These are phyloP conservation scores for Lathyrus aphaca DNA, from an alignment of 306 rosid species.

Conservation along the genomic window DNA sequence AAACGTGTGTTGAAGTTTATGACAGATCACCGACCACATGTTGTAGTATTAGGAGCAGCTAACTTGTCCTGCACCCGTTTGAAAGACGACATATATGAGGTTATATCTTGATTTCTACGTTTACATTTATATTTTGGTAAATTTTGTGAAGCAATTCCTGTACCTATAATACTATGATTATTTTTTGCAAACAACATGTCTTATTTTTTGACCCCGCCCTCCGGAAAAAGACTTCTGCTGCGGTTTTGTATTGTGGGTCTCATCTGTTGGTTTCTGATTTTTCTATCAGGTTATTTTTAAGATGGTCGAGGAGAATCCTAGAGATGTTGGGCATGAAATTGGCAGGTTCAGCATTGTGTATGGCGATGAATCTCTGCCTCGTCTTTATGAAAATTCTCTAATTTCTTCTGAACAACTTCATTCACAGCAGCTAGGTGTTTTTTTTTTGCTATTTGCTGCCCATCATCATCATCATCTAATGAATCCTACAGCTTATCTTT, in stretches of 20 bases:
- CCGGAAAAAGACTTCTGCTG: background rate
- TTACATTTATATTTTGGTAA: conserved; percentile 9
- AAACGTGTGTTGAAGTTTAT: conserved; percentile 92
- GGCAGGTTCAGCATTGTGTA: conserved; percentile 73
- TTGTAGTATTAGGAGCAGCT: conserved; percentile 92
- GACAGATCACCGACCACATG: conserved; percentile 99
- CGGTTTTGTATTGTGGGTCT: conserved; percentile 21
- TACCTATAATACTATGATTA: background rate
- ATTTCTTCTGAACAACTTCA: conserved; percentile 93
- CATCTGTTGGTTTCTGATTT: conserved; percentile 29
- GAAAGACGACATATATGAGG: conserved; percentile 97
- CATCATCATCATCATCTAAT: background rate
- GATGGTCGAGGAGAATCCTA: conserved; percentile 97
- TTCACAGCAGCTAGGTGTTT: conserved; percentile 66
- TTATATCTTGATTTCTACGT: conserved; percentile 43
- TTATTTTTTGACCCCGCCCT: too few relatives aligned
- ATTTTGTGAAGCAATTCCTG: conserved; percentile 16
- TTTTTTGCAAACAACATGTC: background rate
- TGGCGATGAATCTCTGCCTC: conserved; percentile 95
- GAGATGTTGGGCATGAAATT: conserved; percentile 73
- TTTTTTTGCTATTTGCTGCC: background rate
- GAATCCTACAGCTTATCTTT: conserved; percentile 25
- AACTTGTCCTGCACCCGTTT: conserved; percentile 87
- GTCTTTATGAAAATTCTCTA: conserved; percentile 90
- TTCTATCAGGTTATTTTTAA: conserved; percentile 78